Percentiles rank a stretch among this genome's conserved stretches.
phyloP scores from a whole-genome alignment of 202 grass and related monocot genomes.

The Tripidium arundinaceum region DNA sequence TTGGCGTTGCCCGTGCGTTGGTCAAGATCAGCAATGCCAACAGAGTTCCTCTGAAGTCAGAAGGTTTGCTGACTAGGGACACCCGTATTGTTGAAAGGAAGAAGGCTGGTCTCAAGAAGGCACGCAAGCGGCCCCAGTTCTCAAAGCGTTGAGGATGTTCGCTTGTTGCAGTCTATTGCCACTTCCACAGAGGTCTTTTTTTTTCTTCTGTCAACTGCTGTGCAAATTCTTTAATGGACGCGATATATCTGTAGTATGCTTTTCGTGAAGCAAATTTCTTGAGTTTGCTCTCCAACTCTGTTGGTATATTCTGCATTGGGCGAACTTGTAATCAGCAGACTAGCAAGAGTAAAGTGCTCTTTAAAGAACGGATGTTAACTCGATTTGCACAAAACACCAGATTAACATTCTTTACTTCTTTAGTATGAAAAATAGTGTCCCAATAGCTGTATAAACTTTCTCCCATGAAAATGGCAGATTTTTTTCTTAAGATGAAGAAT shows the following conservation, averaged over 20 bases:
- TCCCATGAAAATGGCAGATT: not conserved
- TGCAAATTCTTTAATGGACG: constrained; percentile 32
- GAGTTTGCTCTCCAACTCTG: not conserved
- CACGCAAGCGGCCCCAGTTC: constrained; percentile 82
- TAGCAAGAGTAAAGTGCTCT: not conserved
- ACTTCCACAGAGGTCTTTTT: not conserved
- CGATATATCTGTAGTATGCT: constrained; percentile 30
- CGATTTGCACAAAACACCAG: not conserved
- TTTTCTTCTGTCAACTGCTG: not conserved
- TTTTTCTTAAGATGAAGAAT: not conserved
- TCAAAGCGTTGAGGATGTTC: constrained; percentile 69
- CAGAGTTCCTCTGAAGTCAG: constrained; percentile 53
- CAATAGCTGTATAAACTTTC: not conserved
- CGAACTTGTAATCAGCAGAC: not conserved
- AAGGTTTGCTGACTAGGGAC: constrained; percentile 89
- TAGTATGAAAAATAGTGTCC: not conserved
- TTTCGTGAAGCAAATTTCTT: constrained; percentile 29
- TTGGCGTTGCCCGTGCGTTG: constrained; percentile 76
- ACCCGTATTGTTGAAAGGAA: constrained; percentile 92
- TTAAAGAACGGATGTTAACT: not conserved
- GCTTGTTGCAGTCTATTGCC: not conserved
- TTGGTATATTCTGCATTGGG: not conserved
- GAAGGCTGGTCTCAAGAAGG: constrained; percentile 93
- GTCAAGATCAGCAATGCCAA: constrained; percentile 75
- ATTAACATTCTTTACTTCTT: not conserved